Evolutionary conservation across 192 early-diverging fungal species (phyloP), one percentile per base, ranked within the genome.

Genomic region (Coemansia sp.): DNA sequence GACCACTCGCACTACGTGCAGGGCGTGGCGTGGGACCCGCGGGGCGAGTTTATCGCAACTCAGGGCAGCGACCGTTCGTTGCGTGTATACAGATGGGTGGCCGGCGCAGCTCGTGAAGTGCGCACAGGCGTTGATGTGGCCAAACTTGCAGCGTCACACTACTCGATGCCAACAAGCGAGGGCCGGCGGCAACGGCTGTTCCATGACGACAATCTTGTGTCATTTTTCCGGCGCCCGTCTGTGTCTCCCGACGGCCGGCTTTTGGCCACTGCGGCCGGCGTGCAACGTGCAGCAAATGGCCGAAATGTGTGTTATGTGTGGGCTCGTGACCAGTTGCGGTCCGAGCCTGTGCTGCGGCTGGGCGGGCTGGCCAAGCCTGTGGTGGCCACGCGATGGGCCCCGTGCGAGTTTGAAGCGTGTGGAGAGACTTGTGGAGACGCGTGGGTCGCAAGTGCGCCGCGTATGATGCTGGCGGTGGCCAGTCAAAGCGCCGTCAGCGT

Each of bases 1-100:
- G 87, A 96, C 59, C 96, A 98, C 71, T 81, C 81, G 40, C 92
- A 97, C 60, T 95, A 93, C 65, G 93, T 98, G n/a, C 96, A 98
- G 74, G 96, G 96, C 38, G 92, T 98, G 10, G 85, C 88, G 18
- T 98, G 96, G 96, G 96, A 98, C 72, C 94, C 96, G 6, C 68
- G 92, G 12, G 88, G 87, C 40, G 72, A 90, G 64, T 98, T 84
- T 72, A 72, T 98, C 14, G 92, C 90, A 5, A 90, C 94, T 5
- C 96, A 96, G 71, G 91, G 93, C 77, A 94, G 90, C 73, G 96
- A 98, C 66, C 76, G 95, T 78, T 93, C 82, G 53, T 28, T 82
- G 62, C 70, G 74, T 55, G 31, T 76, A 26, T 82, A 82, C 79
- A 63, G 58, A 36, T 82, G 79, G 79, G 25, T 49, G 9, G 63